These are phyloP conservation scores for Termitomyces sp. DNA, from an alignment of 768 basidiomycete genomes.

Conservation along the genomic window DNA sequence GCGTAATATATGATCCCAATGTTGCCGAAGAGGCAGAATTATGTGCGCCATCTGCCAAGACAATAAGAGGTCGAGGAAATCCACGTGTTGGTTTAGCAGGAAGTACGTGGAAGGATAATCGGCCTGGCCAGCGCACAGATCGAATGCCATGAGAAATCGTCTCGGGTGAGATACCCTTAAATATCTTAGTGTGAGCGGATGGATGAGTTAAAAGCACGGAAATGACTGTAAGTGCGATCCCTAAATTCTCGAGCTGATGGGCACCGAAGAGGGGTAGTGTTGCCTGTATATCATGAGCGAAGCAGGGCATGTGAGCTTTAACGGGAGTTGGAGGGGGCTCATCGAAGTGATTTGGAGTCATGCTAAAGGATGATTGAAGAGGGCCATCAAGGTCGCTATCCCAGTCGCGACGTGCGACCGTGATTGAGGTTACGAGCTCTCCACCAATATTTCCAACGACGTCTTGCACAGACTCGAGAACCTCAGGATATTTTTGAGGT, in stretches of 20 bases:
- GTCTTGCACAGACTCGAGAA: constrained; percentile 36
- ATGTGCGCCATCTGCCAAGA: constrained; percentile 93
- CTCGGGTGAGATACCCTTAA: constrained; percentile 37
- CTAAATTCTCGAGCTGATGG: constrained; percentile 86
- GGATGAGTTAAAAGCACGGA: constrained; percentile 45
- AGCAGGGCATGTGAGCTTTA: constrained; percentile 34
- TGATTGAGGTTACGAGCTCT: constrained; percentile 29
- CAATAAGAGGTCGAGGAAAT: constrained; percentile 18
- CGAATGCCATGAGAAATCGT: constrained; percentile 54
- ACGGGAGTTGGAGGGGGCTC: constrained; percentile 38
- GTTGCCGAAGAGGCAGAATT: constrained; percentile 73
- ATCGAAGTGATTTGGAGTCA: constrained; percentile 20
- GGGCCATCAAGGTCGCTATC: constrained; percentile 30
- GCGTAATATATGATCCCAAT: constrained; percentile 59
- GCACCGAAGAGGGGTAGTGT: constrained; percentile 66
- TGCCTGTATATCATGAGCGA: constrained; percentile 37
- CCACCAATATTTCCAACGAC: constrained; percentile 38
- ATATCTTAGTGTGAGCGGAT: constrained; percentile 18
- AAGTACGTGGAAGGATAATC: constrained; percentile 65
- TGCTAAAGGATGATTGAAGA: constrained; percentile 21
- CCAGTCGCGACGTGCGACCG: constrained; percentile 30
- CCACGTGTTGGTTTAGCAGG: constrained; percentile 11
- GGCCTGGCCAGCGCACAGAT: constrained; percentile 69
- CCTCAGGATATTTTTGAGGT: constrained; percentile 47
- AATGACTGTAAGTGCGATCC: constrained; percentile 57